A percentile compares a stretch with the other conserved stretches of the same genome.
Conservation (phyloP, 129 eudicot species). For the Escallonia rubra region DNA sequence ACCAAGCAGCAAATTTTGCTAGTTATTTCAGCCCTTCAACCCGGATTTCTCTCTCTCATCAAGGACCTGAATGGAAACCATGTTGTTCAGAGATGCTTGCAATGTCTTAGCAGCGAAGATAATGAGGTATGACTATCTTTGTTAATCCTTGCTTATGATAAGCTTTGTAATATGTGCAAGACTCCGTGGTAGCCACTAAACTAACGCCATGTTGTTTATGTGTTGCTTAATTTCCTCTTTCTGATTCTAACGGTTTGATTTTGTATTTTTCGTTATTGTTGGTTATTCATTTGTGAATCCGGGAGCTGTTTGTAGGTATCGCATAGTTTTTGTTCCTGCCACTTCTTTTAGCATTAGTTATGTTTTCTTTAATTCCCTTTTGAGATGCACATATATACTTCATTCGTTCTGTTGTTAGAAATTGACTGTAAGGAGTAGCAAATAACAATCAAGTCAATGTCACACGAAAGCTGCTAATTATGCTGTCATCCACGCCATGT, state of each 20-base stretch:
- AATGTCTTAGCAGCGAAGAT: slow-evolving; percentile 28
- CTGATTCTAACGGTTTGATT: background rate
- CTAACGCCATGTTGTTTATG: background rate
- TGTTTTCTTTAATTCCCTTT: background rate
- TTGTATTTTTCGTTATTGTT: background rate
- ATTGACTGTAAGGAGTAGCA: background rate
- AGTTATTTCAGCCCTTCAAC: slow-evolving; percentile 36
- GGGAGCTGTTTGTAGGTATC: background rate
- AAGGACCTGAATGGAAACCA: slow-evolving; percentile 43
- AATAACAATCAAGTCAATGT: no score
- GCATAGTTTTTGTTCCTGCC: background rate
- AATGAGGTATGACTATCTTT: slow-evolving; percentile 19
- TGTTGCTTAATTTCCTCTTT: background rate
- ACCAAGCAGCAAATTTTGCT: slow-evolving; percentile 30
- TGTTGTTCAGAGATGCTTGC: slow-evolving; percentile 38
- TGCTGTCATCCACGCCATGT: no score
- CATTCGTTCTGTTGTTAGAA: background rate
- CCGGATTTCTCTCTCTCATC: slow-evolving; percentile 40
- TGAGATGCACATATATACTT: background rate
- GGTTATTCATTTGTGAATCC: background rate
- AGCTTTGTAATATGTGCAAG: background rate
- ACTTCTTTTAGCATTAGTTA: no score
- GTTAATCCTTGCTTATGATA: background rate
- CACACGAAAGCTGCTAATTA: no score
- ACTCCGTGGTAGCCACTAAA: background rate